phyloP scores from a whole-genome alignment of 768 basidiomycete species.

The Phylloporus arenicola region DNA sequence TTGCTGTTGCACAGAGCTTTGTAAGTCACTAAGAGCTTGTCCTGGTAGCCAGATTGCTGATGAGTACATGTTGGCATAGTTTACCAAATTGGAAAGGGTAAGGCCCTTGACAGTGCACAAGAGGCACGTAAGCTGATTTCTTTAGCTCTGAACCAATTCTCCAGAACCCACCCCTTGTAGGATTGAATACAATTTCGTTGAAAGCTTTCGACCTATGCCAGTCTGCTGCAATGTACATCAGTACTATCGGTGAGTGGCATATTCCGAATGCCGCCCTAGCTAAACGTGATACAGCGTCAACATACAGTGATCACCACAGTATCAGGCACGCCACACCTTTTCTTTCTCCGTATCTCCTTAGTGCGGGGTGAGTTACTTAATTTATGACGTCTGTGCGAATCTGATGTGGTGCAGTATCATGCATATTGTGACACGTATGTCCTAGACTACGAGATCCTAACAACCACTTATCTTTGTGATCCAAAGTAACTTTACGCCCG shows the following conservation, averaged over 20 bases:
- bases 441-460: background rate
- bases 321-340: conserved; percentile 59
- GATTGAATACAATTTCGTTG: conserved; percentile 41
- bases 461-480: conserved; percentile 9
- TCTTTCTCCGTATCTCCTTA: conserved; percentile 63
- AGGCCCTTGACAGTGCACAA: background rate
- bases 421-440: conserved; percentile 70
- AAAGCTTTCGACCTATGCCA: conserved; percentile 75
- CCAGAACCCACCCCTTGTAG: conserved; percentile 34
- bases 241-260: conserved; percentile 49
- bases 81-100: conserved; percentile 73
- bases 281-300: conserved; percentile 37
- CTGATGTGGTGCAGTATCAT: conserved; percentile 50
- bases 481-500: conserved; percentile 64
- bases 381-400: background rate
- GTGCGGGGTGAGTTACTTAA: conserved; percentile 54
- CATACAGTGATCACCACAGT: conserved; percentile 56
- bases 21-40: conserved; percentile 41
- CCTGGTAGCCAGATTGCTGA: conserved; percentile 6
- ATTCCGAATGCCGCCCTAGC: background rate
- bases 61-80: conserved; percentile 31
- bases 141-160: conserved; percentile 40
- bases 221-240: conserved; percentile 66
- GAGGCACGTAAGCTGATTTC: conserved; percentile 1
- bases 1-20: conserved; percentile 73